Evolutionary conservation across 2,329 filamentous ascomycete genomes (phyloP), one percentile per base, ranked within the genome.

Genomic region (Venturia carpophila): DNA sequence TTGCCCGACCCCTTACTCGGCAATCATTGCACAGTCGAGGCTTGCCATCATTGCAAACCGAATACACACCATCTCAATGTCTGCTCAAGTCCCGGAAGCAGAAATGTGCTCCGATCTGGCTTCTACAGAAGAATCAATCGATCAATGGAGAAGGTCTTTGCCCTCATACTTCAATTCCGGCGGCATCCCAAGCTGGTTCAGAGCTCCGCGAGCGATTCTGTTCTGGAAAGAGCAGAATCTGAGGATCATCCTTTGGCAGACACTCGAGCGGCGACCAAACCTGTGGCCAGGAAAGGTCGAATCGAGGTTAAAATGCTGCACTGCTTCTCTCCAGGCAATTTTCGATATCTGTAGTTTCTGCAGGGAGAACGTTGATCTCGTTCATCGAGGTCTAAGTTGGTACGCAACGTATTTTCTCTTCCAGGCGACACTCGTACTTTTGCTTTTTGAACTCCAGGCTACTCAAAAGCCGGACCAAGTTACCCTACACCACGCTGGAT

Each of bases 171-270:
- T 70, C 58, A 65, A 49, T 47, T 56, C 58, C 11, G 34, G 62
- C 4, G 47, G 68, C 19, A 66, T 70, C 3, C 69, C 69, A 4
- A 34, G 56, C 7, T 70, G 69, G 69, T 70, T 70, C 34, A 39
- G 66, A 15, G 67, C 68, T 27, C 68, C 69, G 3, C 56, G 69
- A 47, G 66, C 67, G n/a, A 66, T 67, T 13, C 62, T 70, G 1
- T 60, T 67, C 41, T 70, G 69, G 69, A 70, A 70, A 63, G 68
- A 68, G 56, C 66, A 66, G 6, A 70, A 70, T 49, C 13, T 70
- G 4, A 63, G 68, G 17, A 69, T 70, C 21, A 30, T 69, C 19
- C 64, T 69, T 21, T 67, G 67, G 2, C 66, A 68, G 7, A 62
- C 66, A 24, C 67, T 65, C 47, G 67, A 69, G 55, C 56, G 68